A percentile compares a stretch with the other conserved stretches of the same genome.
phyloP scores from a whole-genome alignment of 2,329 filamentous ascomycete genomes.

The Chrysoporthe puriensis region DNA sequence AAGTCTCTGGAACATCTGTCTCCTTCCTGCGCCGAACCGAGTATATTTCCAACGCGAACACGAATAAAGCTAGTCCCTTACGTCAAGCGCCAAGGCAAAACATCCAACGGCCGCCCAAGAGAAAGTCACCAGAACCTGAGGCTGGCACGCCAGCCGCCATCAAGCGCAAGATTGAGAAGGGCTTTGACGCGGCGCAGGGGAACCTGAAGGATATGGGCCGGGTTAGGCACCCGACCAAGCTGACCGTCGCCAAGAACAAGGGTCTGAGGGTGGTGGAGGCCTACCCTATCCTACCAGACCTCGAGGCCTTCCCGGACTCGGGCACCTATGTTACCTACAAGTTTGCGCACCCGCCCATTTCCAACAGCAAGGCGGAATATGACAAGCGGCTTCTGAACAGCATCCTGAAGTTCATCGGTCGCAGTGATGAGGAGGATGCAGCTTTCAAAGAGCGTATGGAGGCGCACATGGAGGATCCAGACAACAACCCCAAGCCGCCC shows the following conservation, averaged over 20 bases:
- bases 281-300: conserved; percentile 65
- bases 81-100: conserved; percentile 30
- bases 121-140: conserved; percentile 61
- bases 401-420: conserved; percentile 63
- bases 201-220: conserved; percentile 58
- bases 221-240: conserved; percentile 62
- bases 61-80: conserved; percentile 26
- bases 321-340: conserved; percentile 73
- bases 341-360: conserved; percentile 67
- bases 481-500: conserved; percentile 57
- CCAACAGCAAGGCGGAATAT: conserved; percentile 47
- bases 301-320: conserved; percentile 70
- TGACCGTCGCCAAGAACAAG: conserved; percentile 34
- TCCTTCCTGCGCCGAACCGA: conserved; percentile 96
- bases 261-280: conserved; percentile 62
- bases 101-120: conserved; percentile 47
- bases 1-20: conserved; percentile 74
- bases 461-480: conserved; percentile 60
- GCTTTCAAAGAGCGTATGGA: conserved; percentile 55
- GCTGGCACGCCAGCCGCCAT: conserved; percentile 68
- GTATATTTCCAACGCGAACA: conserved; percentile 69
- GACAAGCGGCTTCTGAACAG: conserved; percentile 65
- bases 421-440: conserved; percentile 57
- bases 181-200: conserved; percentile 59
- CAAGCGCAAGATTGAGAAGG: conserved; percentile 68